Evolutionary conservation across 2,329 filamentous ascomycete genomes (phyloP).

Genomic region (Botrytis deweyae): DNA sequence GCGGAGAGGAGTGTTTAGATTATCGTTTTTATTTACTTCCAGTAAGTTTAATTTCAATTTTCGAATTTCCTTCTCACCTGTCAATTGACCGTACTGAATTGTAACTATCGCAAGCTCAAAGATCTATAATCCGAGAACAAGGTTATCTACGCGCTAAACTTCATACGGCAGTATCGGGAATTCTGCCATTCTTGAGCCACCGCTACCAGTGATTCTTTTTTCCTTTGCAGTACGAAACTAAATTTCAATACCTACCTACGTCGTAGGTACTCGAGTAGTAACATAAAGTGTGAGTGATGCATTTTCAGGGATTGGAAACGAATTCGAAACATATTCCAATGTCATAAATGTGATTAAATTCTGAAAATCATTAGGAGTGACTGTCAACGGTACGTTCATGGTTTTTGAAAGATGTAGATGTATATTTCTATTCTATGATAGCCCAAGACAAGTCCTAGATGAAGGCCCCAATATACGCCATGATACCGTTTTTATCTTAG

Average conservation of each 20-base stretch:
- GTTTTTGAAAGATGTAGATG: background rate
- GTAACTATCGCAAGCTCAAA: background rate
- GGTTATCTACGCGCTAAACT: conserved; percentile 5
- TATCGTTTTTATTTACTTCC: background rate
- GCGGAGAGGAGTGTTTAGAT: conserved; percentile 29
- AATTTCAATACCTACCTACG: too few species aligned
- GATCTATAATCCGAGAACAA: background rate
- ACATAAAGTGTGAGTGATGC: background rate
- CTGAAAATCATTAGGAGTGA: background rate
- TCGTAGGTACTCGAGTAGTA: background rate
- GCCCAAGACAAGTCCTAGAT: background rate
- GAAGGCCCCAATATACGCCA: conserved; percentile 2
- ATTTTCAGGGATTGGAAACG: background rate
- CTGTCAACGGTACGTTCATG: background rate
- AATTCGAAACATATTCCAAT: background rate
- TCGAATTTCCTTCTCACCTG: background rate
- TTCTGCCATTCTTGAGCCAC: background rate
- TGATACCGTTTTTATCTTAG: conserved; percentile 1
- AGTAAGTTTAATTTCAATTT: background rate
- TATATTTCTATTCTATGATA: conserved; percentile 8
- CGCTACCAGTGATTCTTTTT: background rate
- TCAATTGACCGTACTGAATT: background rate
- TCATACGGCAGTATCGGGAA: background rate
- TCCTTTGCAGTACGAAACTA: background rate
- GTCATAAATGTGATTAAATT: background rate